Evolutionary conservation across 768 basidiomycete species (phyloP), one percentile per base, ranked within the genome.

Genomic region (Erythrobasidium yunnanense): DNA sequence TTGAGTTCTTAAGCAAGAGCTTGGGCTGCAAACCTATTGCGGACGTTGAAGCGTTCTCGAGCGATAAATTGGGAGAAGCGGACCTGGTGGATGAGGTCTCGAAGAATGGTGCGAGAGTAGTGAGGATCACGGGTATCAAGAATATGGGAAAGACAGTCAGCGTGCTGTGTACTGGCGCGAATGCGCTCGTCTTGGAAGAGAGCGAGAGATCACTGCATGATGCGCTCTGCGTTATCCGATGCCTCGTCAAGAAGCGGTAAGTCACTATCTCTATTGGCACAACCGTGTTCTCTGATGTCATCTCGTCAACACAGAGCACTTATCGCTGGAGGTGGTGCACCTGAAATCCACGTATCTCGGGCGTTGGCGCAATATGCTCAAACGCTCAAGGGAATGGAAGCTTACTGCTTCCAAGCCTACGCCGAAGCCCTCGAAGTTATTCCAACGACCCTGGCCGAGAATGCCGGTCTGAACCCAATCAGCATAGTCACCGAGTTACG

Each of bases 351-450:
- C 74, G 87, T 93, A 46, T 97, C 95, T 11, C 84, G 92, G 55
- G 79, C 87, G 71, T 81, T 99, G 52, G 85, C 89, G 0, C 88
- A 95, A 76, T 83, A 93, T 71, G 85, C 91, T 1, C 90, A 93
- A 70, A 87, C 90, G 0, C 81, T 97, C 68, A 93, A 87, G 77
- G 93, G 95, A 53, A 96, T 96, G 87, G 92, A 97, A 77, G 89
- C 93, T 7, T 97, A 96, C 77, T 97, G 95, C 77, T 95, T 96
- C 84, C 89, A 95, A 73, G 92, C 91, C 2, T 99, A 90, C 74
- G 92, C 95, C 29, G 93, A 97, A 73, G 91, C 95, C 1, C 81
- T 99, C 53, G 95, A 97, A 77, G 88, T 97, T 69, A 97, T 99
- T 68, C 95, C 95, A 2, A 93, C 87, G 1, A 99, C 95, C 0